Conservation (phyloP, 768 basidiomycete species). For the Botryobasidium botryosum region DNA sequence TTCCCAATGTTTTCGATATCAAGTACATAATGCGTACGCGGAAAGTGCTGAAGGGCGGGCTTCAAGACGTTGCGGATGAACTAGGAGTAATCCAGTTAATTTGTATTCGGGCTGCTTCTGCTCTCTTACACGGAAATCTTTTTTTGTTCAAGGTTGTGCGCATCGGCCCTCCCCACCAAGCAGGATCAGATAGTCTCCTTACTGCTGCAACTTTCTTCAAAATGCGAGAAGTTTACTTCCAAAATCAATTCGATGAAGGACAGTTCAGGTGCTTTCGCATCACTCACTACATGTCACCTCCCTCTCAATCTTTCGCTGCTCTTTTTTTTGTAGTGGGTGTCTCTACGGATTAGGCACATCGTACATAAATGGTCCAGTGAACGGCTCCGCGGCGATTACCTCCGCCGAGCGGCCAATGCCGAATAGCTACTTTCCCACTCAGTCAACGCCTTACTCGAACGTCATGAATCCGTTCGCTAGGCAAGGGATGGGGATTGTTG, state of each 20-base stretch:
- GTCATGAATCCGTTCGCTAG: too few species aligned
- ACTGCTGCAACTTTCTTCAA: slow-evolving; percentile 93
- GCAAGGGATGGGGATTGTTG: too few species aligned
- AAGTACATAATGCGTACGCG: slow-evolving; percentile 87
- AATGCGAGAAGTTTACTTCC: slow-evolving; percentile 84
- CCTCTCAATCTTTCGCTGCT: too few species aligned
- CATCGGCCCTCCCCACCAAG: slow-evolving; percentile 84
- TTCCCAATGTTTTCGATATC: slow-evolving; percentile 93
- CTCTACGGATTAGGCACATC: too few species aligned
- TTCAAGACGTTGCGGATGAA: slow-evolving; percentile 93
- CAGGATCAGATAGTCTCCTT: slow-evolving; percentile 91
- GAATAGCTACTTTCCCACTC: too few species aligned
- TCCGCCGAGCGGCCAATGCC: too few species aligned
- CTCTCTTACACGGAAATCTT: slow-evolving; percentile 2
- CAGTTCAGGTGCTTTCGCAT: slow-evolving; percentile 40
- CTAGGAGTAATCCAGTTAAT: slow-evolving; percentile 51
- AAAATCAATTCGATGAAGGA: slow-evolving; percentile 66
- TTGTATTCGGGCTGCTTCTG: neutral
- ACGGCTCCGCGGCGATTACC: too few species aligned
- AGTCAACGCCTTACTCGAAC: too few species aligned
- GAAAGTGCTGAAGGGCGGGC: slow-evolving; percentile 67
- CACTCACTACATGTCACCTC: too few species aligned
- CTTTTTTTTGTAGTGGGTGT: too few species aligned
- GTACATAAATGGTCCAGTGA: too few species aligned
- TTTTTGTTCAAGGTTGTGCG: slow-evolving; percentile 52